Evolutionary conservation across 257 asterid genomes (phyloP).

Genomic region (Fraxinus anomala): DNA sequence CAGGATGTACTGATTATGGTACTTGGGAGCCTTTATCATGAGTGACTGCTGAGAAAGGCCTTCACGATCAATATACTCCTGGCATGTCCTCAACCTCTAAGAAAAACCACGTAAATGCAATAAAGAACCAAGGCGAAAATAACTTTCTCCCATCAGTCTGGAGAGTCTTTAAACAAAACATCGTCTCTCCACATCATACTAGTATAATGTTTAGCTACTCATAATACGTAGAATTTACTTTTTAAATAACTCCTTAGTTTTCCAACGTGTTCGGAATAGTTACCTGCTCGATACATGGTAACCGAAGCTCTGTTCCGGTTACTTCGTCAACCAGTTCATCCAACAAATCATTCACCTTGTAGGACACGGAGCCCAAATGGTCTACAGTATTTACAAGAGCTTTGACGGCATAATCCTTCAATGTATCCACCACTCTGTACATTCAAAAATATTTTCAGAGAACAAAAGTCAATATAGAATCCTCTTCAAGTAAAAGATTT

Average conservation of each 20-base stretch:
- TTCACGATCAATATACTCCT: constrained; percentile 37
- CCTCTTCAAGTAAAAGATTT: neutral
- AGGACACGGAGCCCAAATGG: constrained; percentile 83
- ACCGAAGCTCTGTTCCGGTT: constrained; percentile 46
- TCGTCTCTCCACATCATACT: too few relatives aligned
- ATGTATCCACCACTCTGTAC: constrained; percentile 62
- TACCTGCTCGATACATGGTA: constrained; percentile 74
- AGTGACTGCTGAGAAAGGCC: constrained; percentile 50
- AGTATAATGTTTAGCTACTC: too few relatives aligned
- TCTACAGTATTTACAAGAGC: constrained; percentile 82
- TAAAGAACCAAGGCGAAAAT: neutral
- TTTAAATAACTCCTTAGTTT: neutral
- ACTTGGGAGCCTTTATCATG: constrained; percentile 44
- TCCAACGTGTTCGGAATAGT: neutral
- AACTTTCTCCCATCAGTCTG: too few relatives aligned
- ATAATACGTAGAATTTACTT: neutral
- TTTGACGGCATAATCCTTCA: constrained; percentile 66
- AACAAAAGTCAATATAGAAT: neutral
- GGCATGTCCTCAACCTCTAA: constrained; percentile 49
- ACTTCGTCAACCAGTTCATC: constrained; percentile 63
- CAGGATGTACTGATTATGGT: constrained; percentile 49
- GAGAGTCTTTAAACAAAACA: too few relatives aligned
- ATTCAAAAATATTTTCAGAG: neutral
- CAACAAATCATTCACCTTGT: constrained; percentile 64
- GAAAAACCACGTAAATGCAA: constrained; percentile 8